A percentile compares a stretch with the other conserved stretches of the same genome.
phyloP scores from a whole-genome alignment of 331 rosid genomes.

The Saraca asoca region DNA sequence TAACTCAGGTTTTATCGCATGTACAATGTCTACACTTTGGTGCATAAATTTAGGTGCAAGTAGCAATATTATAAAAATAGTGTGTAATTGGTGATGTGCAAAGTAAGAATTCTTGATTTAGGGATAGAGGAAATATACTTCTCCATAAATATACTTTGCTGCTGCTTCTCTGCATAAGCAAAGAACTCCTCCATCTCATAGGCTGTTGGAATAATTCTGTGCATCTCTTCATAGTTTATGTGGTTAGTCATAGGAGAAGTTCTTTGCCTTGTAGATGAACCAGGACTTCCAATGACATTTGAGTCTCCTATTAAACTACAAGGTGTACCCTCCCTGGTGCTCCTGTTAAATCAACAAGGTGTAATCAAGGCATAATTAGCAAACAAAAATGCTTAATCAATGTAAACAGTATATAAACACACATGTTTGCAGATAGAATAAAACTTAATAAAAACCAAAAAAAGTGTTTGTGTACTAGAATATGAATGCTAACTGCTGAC shows the following conservation, averaged over 20 bases:
- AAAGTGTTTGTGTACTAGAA: too few species aligned
- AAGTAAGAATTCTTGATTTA: neutral
- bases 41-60: neutral
- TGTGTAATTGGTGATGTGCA: neutral
- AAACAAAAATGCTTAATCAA: too few species aligned
- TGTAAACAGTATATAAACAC: too few species aligned
- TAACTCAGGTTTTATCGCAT: too few species aligned
- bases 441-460: too few species aligned
- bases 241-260: constrained; percentile 26
- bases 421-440: too few species aligned
- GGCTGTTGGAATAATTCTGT: constrained; percentile 63
- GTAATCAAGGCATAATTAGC: neutral
- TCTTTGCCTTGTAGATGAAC: constrained; percentile 66
- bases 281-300: constrained; percentile 51
- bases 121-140: constrained; percentile 47
- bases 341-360: constrained; percentile 41
- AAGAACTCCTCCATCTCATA: constrained; percentile 85
- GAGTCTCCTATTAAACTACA: constrained; percentile 70
- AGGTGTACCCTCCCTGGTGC: constrained; percentile 81
- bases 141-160: constrained; percentile 66
- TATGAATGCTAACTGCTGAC: constrained; percentile 38
- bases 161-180: constrained; percentile 70
- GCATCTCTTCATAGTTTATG: constrained; percentile 38
- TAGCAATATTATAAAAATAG: neutral
- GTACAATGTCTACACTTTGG: too few species aligned